Evolutionary conservation across 768 basidiomycete genomes (phyloP).

Genomic region (Coprinopsis sp.): DNA sequence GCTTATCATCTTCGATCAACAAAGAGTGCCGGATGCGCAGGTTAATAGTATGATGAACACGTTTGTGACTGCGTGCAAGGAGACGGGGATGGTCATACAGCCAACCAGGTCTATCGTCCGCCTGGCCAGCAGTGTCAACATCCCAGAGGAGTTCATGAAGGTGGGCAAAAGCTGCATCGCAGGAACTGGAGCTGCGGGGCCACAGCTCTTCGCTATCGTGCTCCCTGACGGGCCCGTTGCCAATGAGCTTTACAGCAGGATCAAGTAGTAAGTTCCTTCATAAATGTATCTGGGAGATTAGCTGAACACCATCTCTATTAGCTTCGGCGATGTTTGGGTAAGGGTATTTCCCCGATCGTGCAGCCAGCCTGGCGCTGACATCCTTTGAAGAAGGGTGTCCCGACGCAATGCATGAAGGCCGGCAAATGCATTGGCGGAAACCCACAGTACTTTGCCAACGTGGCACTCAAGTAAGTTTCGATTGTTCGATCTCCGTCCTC

Average conservation of each 20-base stretch:
- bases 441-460: slow-evolving; percentile 76
- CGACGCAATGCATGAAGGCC: slow-evolving; percentile 75
- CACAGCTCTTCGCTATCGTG: not conserved
- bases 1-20: not conserved
- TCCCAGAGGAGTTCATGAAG: no score
- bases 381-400: slow-evolving; percentile 58
- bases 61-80: not conserved
- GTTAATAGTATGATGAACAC: not conserved
- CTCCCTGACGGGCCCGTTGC: not conserved
- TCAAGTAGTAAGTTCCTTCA: slow-evolving; percentile 63
- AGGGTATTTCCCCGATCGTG: slow-evolving; percentile 7
- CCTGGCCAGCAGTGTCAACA: no score
- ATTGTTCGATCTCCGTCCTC: not conserved
- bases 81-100: not conserved
- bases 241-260: slow-evolving; percentile 30
- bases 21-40: not conserved
- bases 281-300: not conserved
- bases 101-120: not conserved
- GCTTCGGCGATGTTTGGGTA: slow-evolving; percentile 56
- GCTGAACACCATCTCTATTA: slow-evolving; percentile 19
- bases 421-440: slow-evolving; percentile 61
- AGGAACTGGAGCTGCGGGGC: no score
- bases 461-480: slow-evolving; percentile 64
- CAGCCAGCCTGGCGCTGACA: not conserved
- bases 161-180: no score